Evolutionary conservation across 768 basidiomycete genomes (phyloP).

Genomic region (Termitomyces sp.): DNA sequence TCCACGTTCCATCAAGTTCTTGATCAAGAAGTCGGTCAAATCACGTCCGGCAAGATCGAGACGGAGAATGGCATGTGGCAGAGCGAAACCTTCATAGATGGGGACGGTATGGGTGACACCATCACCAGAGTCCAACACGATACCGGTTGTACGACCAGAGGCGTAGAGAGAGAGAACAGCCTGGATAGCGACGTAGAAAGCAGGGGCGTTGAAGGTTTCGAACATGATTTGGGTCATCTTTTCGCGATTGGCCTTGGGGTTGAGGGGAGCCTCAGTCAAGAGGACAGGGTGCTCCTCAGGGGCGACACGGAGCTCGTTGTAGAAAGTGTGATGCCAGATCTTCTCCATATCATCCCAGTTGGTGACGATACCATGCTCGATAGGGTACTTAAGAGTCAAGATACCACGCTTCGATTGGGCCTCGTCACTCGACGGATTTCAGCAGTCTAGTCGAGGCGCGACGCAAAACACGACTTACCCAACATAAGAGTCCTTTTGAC

Average conservation of each 20-base stretch:
- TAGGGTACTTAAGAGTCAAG: constrained; percentile 89
- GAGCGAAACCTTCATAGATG: constrained; percentile 91
- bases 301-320: constrained; percentile 92
- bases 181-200: constrained; percentile 91
- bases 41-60: constrained; percentile 93
- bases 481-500: constrained; percentile 94
- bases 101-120: constrained; percentile 96
- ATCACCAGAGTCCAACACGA: constrained; percentile 95
- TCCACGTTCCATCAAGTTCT: constrained; percentile 87
- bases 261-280: constrained; percentile 88
- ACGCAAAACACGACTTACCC: constrained; percentile 52
- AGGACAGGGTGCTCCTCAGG: constrained; percentile 93
- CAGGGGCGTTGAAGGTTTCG: constrained; percentile 91
- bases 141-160: constrained; percentile 92
- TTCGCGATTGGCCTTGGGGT: constrained; percentile 91
- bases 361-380: constrained; percentile 92
- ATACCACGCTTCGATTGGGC: constrained; percentile 96
- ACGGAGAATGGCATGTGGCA: constrained; percentile 91
- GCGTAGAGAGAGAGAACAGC: constrained; percentile 91
- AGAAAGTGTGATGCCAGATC: constrained; percentile 98
- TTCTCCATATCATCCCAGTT: constrained; percentile 99
- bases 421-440: constrained; percentile 61
- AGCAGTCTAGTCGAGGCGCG: constrained; percentile 6
- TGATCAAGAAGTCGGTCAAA: constrained; percentile 80
- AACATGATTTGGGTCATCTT: constrained; percentile 98